phyloP scores from a whole-genome alignment of 2,329 filamentous ascomycete genomes.

The Aureobasidium pullulans region DNA sequence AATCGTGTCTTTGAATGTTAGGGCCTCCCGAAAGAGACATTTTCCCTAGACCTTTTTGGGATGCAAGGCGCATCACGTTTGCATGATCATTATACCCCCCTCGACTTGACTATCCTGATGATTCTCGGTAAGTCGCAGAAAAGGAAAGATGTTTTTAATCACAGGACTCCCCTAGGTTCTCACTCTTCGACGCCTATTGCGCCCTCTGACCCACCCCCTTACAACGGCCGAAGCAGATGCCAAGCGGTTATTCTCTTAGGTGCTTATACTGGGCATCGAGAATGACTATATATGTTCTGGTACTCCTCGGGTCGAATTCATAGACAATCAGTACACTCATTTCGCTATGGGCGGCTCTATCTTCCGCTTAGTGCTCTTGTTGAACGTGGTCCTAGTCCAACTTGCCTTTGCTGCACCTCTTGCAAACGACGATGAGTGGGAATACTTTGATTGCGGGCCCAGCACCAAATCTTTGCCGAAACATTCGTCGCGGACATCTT shows the following conservation, averaged over 20 bases:
- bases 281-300: not conserved
- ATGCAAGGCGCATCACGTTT: constrained; percentile 6
- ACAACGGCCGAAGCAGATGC: not conserved
- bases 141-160: not conserved
- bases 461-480: not conserved
- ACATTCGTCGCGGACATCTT: not conserved
- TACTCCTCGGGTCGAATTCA: not conserved
- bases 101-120: not conserved
- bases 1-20: not conserved
- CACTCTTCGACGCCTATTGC: not conserved
- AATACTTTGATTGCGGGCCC: not conserved
- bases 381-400: not conserved
- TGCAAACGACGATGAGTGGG: not conserved
- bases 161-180: not conserved
- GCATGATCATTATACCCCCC: constrained; percentile 4
- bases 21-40: not conserved
- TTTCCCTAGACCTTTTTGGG: not conserved
- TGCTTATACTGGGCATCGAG: not conserved
- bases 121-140: not conserved
- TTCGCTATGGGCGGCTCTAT: constrained; percentile 1
- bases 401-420: not conserved
- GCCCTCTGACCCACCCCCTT: constrained; percentile 9
- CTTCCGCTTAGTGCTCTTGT: not conserved
- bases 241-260: not conserved
- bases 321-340: not conserved